These are phyloP conservation scores for Pulicaria dysenterica DNA, from an alignment of 129 eudicot genomes.

Conservation along the genomic window DNA sequence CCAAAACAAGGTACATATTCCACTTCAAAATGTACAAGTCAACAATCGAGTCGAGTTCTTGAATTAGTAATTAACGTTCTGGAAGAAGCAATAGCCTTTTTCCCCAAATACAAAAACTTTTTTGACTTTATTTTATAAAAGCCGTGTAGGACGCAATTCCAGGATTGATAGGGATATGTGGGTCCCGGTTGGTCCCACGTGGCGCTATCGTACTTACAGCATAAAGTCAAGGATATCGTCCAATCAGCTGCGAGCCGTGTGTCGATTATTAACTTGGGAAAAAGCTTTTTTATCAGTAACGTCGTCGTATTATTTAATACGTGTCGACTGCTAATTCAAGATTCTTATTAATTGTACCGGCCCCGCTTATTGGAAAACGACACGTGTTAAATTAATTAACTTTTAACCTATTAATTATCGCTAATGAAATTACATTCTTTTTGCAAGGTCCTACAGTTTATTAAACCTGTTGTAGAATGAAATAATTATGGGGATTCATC, in stretches of 20 bases:
- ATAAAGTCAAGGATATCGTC: conserved; percentile 54
- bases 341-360: not conserved
- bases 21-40: not conserved
- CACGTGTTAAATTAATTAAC: not conserved
- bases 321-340: conserved; percentile 30
- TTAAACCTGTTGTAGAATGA: too few species aligned
- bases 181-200: conserved; percentile 35
- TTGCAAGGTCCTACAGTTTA: too few species aligned
- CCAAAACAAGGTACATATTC: not conserved
- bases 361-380: not conserved
- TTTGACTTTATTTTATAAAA: conserved; percentile 50
- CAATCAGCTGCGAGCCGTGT: conserved; percentile 63
- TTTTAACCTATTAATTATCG: not conserved
- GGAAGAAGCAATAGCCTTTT: conserved; percentile 4
- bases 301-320: conserved; percentile 44
- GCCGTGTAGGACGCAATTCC: conserved; percentile 65
- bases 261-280: conserved; percentile 43
- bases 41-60: not conserved
- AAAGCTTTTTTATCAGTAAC: conserved; percentile 17
- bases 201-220: conserved; percentile 27
- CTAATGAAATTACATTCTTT: not conserved
- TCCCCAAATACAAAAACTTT: conserved; percentile 33
- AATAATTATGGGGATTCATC: too few species aligned
- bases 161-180: conserved; percentile 42
- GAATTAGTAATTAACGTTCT: not conserved